Evolutionary conservation across 2,329 filamentous ascomycete genomes (phyloP).

Genomic region (Colletotrichum neosansevieriae): DNA sequence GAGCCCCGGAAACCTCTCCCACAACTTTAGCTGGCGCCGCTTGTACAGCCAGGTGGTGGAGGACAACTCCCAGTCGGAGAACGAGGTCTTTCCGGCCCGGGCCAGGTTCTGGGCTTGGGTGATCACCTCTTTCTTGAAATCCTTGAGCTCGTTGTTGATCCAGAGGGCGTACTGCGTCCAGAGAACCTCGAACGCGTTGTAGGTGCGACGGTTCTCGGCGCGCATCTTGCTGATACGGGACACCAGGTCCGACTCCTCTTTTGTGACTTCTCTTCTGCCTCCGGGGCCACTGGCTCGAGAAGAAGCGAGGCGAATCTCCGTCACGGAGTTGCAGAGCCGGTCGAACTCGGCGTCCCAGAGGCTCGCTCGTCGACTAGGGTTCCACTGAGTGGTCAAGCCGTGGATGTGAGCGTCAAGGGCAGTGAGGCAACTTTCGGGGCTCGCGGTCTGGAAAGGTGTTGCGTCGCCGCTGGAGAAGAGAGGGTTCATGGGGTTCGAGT

Average conservation of each 20-base stretch:
- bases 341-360: not conserved
- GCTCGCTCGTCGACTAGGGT: not conserved
- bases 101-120: not conserved
- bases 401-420: not conserved
- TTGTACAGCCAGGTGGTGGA: too few relatives aligned
- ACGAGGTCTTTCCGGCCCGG: not conserved
- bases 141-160: not conserved
- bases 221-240: not conserved
- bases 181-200: not conserved
- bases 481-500: constrained; percentile 1
- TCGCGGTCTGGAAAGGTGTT: not conserved
- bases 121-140: not conserved
- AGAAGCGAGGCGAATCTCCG: not conserved
- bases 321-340: too few relatives aligned
- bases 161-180: constrained; percentile 19
- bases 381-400: constrained; percentile 5
- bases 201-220: not conserved
- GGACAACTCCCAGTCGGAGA: too few relatives aligned
- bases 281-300: too few relatives aligned
- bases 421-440: not conserved
- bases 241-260: not conserved
- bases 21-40: too few relatives aligned
- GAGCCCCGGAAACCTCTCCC: too few relatives aligned
- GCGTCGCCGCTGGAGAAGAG: not conserved
- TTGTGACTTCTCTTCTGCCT: not conserved